Percentiles rank a stretch among this genome's conserved stretches.
These are phyloP conservation scores for Opeltia flavorubescens DNA, from an alignment of 495 filamentous ascomycete species.

Conservation along the genomic window DNA sequence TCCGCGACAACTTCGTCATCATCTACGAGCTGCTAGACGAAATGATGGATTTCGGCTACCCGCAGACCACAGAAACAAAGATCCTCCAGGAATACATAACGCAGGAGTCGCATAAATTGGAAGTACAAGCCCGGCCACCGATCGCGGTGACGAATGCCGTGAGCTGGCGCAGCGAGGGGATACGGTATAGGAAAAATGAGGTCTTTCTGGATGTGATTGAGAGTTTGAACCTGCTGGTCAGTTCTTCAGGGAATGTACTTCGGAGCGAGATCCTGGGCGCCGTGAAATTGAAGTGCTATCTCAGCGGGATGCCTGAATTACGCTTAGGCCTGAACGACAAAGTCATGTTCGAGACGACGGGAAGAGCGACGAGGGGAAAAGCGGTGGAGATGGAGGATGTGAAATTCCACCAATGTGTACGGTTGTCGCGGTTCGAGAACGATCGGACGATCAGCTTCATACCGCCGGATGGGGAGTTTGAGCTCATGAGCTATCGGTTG, in stretches of 20 bases:
- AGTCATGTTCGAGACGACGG: constrained; percentile 98
- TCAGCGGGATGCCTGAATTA: constrained; percentile 96
- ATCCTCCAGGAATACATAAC: constrained; percentile 99
- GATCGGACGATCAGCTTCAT: constrained; percentile 99
- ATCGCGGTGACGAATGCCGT: constrained; percentile 99
- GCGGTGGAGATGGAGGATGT: constrained; percentile 99
- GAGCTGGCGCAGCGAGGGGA: constrained; percentile 94
- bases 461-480: constrained; percentile 95
- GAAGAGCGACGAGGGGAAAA: constrained; percentile 86
- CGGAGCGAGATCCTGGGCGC: constrained; percentile 95
- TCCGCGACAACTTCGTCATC: constrained; percentile 98
- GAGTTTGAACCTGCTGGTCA: constrained; percentile 91
- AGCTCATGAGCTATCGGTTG: constrained; percentile 97
- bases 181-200: constrained; percentile 98
- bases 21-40: constrained; percentile 99
- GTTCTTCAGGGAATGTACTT: constrained; percentile 86
- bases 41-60: constrained; percentile 99
- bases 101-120: constrained; percentile 97
- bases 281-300: constrained; percentile 99
- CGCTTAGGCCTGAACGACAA: constrained; percentile 96
- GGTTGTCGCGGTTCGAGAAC: constrained; percentile 92
- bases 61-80: constrained; percentile 97
- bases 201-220: constrained; percentile 98
- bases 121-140: constrained; percentile 96
- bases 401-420: constrained; percentile 98